Evolutionary conservation across 257 asterid species (phyloP), one percentile per base, ranked within the genome.

Genomic region (Fraxinus excelsior): DNA sequence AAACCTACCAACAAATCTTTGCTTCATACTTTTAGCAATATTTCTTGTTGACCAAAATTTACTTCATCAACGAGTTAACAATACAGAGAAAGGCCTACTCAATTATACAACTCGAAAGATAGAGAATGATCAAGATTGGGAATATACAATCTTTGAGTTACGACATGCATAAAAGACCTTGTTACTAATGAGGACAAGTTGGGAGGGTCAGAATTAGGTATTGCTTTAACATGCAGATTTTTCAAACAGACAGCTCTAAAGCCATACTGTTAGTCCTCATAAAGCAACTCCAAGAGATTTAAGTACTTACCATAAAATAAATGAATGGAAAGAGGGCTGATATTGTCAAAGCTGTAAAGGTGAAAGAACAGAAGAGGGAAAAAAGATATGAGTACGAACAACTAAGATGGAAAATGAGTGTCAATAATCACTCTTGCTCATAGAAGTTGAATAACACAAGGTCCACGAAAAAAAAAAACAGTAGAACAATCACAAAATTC

Each of bases 301-400:
- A 72, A 71, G 37, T 42, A 74, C 90, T 76, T 83, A 90, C 97
- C 96, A 92, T 92, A 80, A 92, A 92, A 79, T 90, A 92, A 32
- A 92, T 88, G 88, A 92, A 92, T 5, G 96, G 96, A 78, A 88
- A 92, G 67, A 92, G 94, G 28, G 97, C 90, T 26, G 94, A 83
- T 80, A 90, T 89, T 10, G 97, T 85, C 80, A 92, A 75, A 78
- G 91, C 97, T 92, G 94, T 72, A 81, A 38, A 86, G 67, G 32
- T 12, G 56, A 77, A 51, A 25, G 35, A 68, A 73, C 2, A 31
- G 11, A 16, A 35, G 38, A 66, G 26, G 46, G 5, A 70, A 58
- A 67, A 51, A 42, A 56, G 4, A 18, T 1, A 56, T 19, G 64
- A 53, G 19, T 37, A 37, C 42, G 0, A 11, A 46, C 56, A 46